phyloP scores from a whole-genome alignment of 1,284 basidiomycete species.

The Termitomyces sp. region DNA sequence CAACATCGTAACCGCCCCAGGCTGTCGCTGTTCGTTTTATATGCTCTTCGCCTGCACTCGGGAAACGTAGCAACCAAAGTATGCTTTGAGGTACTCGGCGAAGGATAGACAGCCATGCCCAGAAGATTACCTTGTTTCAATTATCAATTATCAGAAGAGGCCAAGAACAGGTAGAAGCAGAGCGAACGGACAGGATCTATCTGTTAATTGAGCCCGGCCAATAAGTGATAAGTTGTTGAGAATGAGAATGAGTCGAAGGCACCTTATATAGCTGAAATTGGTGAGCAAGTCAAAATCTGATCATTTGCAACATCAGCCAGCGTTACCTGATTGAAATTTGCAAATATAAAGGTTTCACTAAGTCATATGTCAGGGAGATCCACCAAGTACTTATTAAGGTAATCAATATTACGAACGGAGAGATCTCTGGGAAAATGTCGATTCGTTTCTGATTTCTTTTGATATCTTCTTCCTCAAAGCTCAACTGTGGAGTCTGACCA shows the following conservation, averaged over 20 bases:
- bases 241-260: not conserved
- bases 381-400: not conserved
- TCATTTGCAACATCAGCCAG: not conserved
- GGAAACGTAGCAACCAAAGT: constrained; percentile 4
- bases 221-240: not conserved
- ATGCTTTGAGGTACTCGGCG: constrained; percentile 2
- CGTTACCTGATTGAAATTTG: not conserved
- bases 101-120: constrained; percentile 1
- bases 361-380: not conserved
- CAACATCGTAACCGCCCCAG: not conserved
- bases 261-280: not conserved
- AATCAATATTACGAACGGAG: not conserved
- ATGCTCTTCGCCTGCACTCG: constrained; percentile 2
- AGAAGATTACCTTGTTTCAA: not conserved
- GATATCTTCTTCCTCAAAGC: not conserved
- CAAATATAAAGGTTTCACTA: not conserved
- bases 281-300: not conserved
- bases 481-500: not conserved
- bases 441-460: not conserved
- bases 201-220: not conserved
- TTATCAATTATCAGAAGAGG: not conserved
- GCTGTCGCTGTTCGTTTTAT: constrained; percentile 1
- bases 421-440: not conserved
- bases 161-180: not conserved
- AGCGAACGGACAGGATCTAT: not conserved